Base-by-base conservation (phyloP, 306 rosid genomes). In the Luffa acutangula region DNA sequence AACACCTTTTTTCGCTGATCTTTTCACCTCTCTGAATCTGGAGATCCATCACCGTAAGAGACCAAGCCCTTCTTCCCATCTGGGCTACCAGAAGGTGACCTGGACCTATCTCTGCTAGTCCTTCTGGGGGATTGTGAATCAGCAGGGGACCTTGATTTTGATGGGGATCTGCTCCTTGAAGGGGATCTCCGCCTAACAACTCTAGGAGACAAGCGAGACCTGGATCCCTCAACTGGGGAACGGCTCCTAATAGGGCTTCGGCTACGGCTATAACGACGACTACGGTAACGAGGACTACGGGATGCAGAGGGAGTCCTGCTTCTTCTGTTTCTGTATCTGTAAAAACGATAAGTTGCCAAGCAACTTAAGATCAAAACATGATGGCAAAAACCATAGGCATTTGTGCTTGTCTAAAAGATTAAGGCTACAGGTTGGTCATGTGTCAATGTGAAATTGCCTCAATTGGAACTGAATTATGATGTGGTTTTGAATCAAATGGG, bases 301-400 rank as follows among this genome's bases (percentile, higher is more conserved):
- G 99, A 93, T 31, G 84, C 90, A 75, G 97, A 87, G 18, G 90
- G 94, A 0, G 94, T 87, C 84, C 96, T 84, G 88, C 97, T 95
- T 85, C 97, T 93, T 87, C 94, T 87, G 84, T 92, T 78, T 83
- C 97, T 86, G 82, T 90, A 91, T 87, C 99, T 95, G 83, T 81
- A 71, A 11, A 81, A 53, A 81, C 2, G 70, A 25, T 65, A 12
- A 80, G 33, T 13, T 34, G 60, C 6, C 0, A 17, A 25, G 64
- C 77, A 14, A 43, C 39, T 20, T 48, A 45, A 45, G 12, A 43
- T 11, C 56, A 45, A 21, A 70, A 5, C n/a, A 25, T 11, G n/a
- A 13, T n/a, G 21, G 20, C 76, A 11, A 12, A 12, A 17, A 49
- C 46, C 43, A 73, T 31, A 33, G 12, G 8, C 45, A 49, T 33